Evolutionary conservation across 2,329 filamentous ascomycete genomes (phyloP), one percentile per base, ranked within the genome.

Genomic region (Penicillium freii): DNA sequence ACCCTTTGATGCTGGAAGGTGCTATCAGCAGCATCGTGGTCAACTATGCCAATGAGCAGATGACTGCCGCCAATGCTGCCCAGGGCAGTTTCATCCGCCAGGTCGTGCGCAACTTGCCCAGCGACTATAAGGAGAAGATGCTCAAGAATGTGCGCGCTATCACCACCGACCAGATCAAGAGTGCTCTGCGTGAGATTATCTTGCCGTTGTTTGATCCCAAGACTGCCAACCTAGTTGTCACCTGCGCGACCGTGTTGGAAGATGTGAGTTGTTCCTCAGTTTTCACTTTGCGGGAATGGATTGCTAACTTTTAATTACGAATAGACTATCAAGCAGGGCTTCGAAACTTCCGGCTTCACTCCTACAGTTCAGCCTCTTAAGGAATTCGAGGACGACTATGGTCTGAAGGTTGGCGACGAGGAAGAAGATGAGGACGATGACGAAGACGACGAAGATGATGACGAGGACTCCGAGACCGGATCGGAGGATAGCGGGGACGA

Each of bases 1-100:
- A 97, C 70, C 84, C 87, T 54, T 82, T 92, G 57, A 87, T 92
- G 64, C 84, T 97, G 10, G 91, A 97, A 74, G 92, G 91, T 6
- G 92, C 93, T 5, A 90, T 99, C 58, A 94, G 89, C 70, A 89
- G 87, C 65, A 92, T 99, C 57, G 91, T 99, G 34, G 87, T 92
- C 60, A 82, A 81, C 50, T 89, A 95, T 70, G 94, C 92, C 1
- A 91, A 96, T 66, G 90, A 95, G 69, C 91, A 97, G 74, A 83
- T 89, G 2, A 97, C 90, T 0, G 90, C 96, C 82, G 84, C 87
- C 7, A 85, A 83, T 43, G 92, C 94, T 0, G 94, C 92, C 0
- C 84, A 88, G 69, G 86, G 89, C 65, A 93, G 91, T 69, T 99
- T 95, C 73, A 82, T 92, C 11, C 85, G 89, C 58, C 85, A 90